Percentiles rank a stretch among this genome's conserved stretches.
Conservation (phyloP, 805 yeast genomes). For the Wickerhamiella sorbophila region DNA sequence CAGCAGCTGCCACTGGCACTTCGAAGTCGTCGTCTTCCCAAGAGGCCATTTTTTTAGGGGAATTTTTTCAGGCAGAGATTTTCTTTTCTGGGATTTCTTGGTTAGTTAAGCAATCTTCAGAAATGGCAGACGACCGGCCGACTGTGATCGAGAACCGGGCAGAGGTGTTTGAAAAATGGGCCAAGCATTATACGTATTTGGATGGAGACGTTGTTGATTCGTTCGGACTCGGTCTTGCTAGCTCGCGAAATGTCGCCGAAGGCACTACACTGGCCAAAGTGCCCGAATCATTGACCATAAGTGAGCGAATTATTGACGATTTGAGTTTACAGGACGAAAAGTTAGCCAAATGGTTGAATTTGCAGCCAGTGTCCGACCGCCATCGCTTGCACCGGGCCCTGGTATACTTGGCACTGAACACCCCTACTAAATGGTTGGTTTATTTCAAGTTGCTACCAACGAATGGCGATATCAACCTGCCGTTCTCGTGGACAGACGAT, state of each 20-base stretch:
- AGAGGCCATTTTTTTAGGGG: conserved; percentile 8
- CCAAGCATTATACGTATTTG: neutral
- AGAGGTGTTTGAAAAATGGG: neutral
- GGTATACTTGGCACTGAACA: conserved; percentile 11
- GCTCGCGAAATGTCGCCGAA: neutral
- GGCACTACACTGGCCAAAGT: conserved; percentile 5
- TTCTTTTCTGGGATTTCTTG: neutral
- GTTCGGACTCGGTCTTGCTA: conserved; percentile 6
- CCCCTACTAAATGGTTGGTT: conserved; percentile 9
- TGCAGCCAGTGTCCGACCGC: conserved; percentile 2
- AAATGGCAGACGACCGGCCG: neutral
- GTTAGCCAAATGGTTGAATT: conserved; percentile 10
- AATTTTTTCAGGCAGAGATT: no score
- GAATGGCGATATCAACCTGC: conserved; percentile 19
- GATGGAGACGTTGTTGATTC: conserved; percentile 4
- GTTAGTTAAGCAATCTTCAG: neutral
- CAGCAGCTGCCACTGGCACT: conserved; percentile 43
- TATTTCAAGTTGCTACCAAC: conserved; percentile 21
- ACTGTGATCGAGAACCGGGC: neutral
- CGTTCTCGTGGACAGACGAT: conserved; percentile 20
- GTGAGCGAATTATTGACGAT: conserved; percentile 4
- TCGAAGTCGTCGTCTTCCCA: conserved; percentile 84
- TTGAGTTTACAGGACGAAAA: conserved; percentile 7
- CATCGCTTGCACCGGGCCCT: conserved; percentile 13
- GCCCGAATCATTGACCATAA: conserved; percentile 10